phyloP scores from a whole-genome alignment of 2,329 filamentous ascomycete genomes.

The Exophiala alcalophila region DNA sequence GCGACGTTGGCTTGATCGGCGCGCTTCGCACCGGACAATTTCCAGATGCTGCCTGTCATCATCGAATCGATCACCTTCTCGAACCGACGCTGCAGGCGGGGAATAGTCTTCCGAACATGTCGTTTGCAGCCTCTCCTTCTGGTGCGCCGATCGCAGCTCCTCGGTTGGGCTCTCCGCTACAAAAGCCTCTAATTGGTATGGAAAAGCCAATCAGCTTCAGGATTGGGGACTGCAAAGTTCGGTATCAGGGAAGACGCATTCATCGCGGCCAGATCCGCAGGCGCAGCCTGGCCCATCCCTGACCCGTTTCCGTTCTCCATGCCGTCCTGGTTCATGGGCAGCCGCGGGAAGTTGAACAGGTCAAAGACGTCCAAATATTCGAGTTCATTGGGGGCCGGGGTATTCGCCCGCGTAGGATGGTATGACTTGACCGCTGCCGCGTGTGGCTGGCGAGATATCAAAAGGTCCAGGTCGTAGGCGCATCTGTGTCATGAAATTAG shows the following conservation, averaged over 20 bases:
- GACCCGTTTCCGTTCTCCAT: conserved; percentile 15
- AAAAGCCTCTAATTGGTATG: conserved; percentile 17
- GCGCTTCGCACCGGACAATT: no score
- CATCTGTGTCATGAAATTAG: conserved; percentile 26
- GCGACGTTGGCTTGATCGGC: no score
- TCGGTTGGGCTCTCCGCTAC: conserved; percentile 1
- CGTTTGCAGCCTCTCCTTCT: background rate
- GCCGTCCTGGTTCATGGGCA: conserved; percentile 48
- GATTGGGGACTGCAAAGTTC: conserved; percentile 46
- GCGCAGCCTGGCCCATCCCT: conserved; percentile 14
- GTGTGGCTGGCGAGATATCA: conserved; percentile 76
- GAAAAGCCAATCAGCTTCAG: conserved; percentile 45
- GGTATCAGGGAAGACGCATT: conserved; percentile 48
- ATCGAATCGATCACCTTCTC: no score
- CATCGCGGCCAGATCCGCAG: conserved; percentile 21
- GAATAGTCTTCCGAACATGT: no score
- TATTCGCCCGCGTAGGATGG: conserved; percentile 57
- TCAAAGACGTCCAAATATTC: conserved; percentile 92
- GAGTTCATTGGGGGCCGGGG: conserved; percentile 74
- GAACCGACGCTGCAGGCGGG: no score
- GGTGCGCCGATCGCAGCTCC: background rate
- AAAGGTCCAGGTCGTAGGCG: conserved; percentile 69
- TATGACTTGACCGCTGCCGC: conserved; percentile 29
- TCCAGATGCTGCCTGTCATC: no score
- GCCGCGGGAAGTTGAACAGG: conserved; percentile 85